Evolutionary conservation across 306 rosid species (phyloP), one percentile per base, ranked within the genome.

Genomic region (Prunus campanulata): DNA sequence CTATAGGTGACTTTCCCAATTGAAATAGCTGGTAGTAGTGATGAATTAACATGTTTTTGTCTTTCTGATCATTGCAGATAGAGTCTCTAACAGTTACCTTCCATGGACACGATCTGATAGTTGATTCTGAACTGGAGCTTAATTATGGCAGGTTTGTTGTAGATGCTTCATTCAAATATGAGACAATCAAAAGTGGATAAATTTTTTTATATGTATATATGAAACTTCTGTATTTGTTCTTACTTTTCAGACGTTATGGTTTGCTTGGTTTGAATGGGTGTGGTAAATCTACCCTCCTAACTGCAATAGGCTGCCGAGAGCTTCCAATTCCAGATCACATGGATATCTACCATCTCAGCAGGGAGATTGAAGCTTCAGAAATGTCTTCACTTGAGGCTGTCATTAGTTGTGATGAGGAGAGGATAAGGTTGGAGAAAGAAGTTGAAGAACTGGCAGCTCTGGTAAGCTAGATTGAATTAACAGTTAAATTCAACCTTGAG

Each of bases 361-460:
- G 96, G 65, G 99, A 96, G 84, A 96, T 96, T 87, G 99, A 96
- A 82, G 99, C 99, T 60, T 92, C 99, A 66, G 98, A 96, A 71
- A 91, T 96, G 93, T 87, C 99, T 82, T 83, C 99, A 44, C 85
- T 96, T 81, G 93, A 89, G 73, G 99, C 97, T 83, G 97, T 96
- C 70, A 84, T 92, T 35, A 88, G 85, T 74, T 96, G 98, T 88
- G 99, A 96, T 62, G 99, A 96, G 82, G 99, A 96, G 87, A 89
- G 97, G 86, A 78, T 96, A 74, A 83, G 25, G 65, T 87, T 96
- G 89, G 98, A 96, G 85, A 87, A 81, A 84, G 99, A 92, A 88
- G 99, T 85, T 74, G 99, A 96, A 87, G 63, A 68, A 51, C 83
- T 96, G 84, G 89, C 85, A 12, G 90, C 96, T 32, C 98, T 93